Base-by-base conservation (phyloP, 768 basidiomycete genomes). In the Hortiboletus flavorubellus region DNA sequence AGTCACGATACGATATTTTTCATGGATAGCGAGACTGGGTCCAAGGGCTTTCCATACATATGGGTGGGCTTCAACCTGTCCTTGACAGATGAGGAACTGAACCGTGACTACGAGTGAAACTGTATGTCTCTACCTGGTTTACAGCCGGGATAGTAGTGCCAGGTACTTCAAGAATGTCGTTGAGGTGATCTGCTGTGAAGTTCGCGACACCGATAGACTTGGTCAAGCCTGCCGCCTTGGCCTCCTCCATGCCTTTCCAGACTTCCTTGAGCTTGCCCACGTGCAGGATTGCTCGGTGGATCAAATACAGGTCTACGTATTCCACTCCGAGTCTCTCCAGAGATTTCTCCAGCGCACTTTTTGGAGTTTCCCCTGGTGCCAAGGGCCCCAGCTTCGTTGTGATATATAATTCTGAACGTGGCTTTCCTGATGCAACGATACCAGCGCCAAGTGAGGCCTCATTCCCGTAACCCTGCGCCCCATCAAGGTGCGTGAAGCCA, bases 401-500 rank as follows among this genome's bases (percentile, higher is more conserved):
- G 60, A 89, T 76, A 68, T 78, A 89, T 10, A 89, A 66, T 47
- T 79, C 76, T 1, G 77, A 77, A 18, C 83, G 80, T 9, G 78
- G 65, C 60, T 78, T 81, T 26, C 78, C 77, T 3, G 81, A 78
- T 3, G 72, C 74, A 48, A 70, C 72, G 59, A 86, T 76, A 10
- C 80, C 83, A 14, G 66, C 73, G 1, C 81, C 83, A 16, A 85
- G 71, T 1, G 73, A 72, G 1, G 75, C 73, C 63, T 86, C 85
- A 56, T 87, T 87, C 8, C 53, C 53, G 66, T 87, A 87, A 48
- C 70, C 49, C 63, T 85, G 84, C 3, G 84, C 84, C n/a, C 82
- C 80, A 63, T 87, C 85, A n/a, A 87, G 74, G 63, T 87, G 85
- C 12, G 73, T 80, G 60, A 85, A 76, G 3, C 81, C 81, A 44